Percentiles rank a stretch among this genome's conserved stretches.
Conservation (phyloP, 257 asterid genomes). For the Plantago elongata region DNA sequence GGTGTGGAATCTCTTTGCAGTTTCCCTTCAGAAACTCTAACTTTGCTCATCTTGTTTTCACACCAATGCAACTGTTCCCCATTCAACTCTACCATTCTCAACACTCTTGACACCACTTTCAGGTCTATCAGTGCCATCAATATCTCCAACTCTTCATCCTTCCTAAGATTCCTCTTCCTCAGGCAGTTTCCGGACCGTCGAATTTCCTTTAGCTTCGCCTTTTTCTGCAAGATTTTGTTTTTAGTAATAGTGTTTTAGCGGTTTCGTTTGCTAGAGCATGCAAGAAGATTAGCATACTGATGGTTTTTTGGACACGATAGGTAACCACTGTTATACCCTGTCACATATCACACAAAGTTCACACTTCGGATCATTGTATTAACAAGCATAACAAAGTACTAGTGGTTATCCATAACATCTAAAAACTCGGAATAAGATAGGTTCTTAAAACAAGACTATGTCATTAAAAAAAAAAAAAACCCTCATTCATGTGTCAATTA, state of each 20-base stretch:
- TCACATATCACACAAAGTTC: too few species aligned
- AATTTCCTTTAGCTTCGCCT: constrained; percentile 55
- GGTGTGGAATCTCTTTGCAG: constrained; percentile 80
- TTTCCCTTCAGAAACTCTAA: constrained; percentile 66
- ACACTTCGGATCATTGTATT: too few species aligned
- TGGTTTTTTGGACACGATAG: too few species aligned
- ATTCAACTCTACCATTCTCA: constrained; percentile 68
- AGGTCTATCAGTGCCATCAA: constrained; percentile 70
- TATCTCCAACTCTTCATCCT: constrained; percentile 61
- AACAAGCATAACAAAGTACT: too few species aligned
- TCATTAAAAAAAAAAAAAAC: too few species aligned
- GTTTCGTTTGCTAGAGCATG: too few species aligned
- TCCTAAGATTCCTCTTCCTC: constrained; percentile 39
- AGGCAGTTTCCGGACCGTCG: constrained; percentile 47
- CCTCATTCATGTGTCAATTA: too few species aligned
- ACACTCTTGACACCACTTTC: constrained; percentile 73
- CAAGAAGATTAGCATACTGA: too few species aligned
- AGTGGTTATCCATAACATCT: too few species aligned
- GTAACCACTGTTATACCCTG: too few species aligned
- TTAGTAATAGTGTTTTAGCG: neutral
- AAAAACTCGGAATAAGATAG: too few species aligned
- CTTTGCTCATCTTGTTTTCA: constrained; percentile 85
- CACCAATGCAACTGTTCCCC: constrained; percentile 87
- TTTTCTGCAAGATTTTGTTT: constrained; percentile 42
- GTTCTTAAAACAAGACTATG: too few species aligned